Evolutionary conservation across 176 grass and related monocot species (phyloP).

Genomic region (Oryza meyeriana): DNA sequence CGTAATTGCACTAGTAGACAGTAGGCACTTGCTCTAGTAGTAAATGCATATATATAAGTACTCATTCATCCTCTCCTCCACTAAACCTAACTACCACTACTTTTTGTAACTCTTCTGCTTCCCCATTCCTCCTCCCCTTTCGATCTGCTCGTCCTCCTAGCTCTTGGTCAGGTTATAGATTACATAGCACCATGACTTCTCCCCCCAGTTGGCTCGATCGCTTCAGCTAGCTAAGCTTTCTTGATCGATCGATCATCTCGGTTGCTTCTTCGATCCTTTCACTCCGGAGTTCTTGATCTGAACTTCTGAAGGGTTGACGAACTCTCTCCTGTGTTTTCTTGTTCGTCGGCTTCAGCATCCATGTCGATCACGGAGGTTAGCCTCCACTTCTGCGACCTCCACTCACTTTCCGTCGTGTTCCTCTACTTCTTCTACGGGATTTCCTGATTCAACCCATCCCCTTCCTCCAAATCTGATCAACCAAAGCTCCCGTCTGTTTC

Average conservation of each 20-base stretch:
- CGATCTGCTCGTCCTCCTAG: not conserved
- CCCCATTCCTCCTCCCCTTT: not conserved
- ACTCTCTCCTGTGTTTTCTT: not conserved
- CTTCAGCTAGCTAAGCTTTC: not conserved
- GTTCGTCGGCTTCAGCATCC: not conserved
- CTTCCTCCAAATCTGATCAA: not conserved
- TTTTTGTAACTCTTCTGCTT: not conserved
- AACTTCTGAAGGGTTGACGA: not conserved
- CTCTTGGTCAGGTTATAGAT: not conserved
- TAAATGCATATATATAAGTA: not conserved
- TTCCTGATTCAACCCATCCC: conserved; percentile 43
- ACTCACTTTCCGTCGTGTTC: conserved; percentile 86
- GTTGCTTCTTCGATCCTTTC: not conserved
- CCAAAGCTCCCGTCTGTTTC: conserved; percentile 16
- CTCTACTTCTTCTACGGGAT: conserved; percentile 96
- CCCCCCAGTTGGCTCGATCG: not conserved
- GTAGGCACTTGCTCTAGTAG: no score
- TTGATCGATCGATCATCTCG: not conserved
- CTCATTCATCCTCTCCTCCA: not conserved
- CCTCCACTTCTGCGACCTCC: conserved; percentile 74
- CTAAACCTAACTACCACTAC: not conserved
- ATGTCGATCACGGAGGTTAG: conserved; percentile 40
- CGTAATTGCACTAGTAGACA: conserved; percentile 1
- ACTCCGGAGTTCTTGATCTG: not conserved
- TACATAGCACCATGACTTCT: not conserved